A percentile compares a stretch with the other conserved stretches of the same genome.
phyloP scores from a whole-genome alignment of 2,329 filamentous ascomycete species.

The Aspergillus ibericus region DNA sequence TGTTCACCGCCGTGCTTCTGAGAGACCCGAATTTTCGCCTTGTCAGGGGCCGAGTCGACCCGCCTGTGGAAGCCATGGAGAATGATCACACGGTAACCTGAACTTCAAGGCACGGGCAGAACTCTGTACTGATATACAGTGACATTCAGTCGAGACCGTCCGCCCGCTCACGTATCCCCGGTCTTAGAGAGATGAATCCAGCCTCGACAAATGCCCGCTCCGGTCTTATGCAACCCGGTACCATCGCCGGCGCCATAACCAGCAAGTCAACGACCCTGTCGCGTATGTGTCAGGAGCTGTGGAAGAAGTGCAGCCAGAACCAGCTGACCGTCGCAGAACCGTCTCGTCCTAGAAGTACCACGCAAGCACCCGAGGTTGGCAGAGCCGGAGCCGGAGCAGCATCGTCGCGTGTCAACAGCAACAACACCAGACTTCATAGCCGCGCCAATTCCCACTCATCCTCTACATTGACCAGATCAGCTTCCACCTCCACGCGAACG shows the following conservation, averaged over 20 bases:
- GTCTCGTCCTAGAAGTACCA: slow-evolving; percentile 49
- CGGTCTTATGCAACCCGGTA: slow-evolving; percentile 46
- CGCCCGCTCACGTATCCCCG: slow-evolving; percentile 34
- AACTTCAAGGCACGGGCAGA: background rate
- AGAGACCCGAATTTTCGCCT: background rate
- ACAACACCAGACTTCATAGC: slow-evolving; percentile 46
- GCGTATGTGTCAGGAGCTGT: slow-evolving; percentile 24
- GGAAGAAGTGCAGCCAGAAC: background rate
- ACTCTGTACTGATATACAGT: slow-evolving; percentile 6
- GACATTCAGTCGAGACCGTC: slow-evolving; percentile 29
- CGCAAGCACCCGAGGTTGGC: slow-evolving; percentile 48
- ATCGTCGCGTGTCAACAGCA: slow-evolving; percentile 31
- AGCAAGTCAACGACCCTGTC: slow-evolving; percentile 52
- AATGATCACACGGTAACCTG: slow-evolving; percentile 32
- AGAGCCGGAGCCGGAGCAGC: slow-evolving; percentile 25
- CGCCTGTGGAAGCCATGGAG: slow-evolving; percentile 28
- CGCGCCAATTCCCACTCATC: slow-evolving; percentile 36
- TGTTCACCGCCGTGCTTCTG: background rate
- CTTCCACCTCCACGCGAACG: slow-evolving; percentile 47
- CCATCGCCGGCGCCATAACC: slow-evolving; percentile 40
- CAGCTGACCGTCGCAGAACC: slow-evolving; percentile 44
- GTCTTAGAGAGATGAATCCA: slow-evolving; percentile 53
- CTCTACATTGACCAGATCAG: slow-evolving; percentile 38
- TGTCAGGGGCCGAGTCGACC: background rate
- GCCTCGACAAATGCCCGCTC: slow-evolving; percentile 55